Evolutionary conservation across 73 alveolate species (phyloP).

Genomic region (Paramecium caudatum): DNA sequence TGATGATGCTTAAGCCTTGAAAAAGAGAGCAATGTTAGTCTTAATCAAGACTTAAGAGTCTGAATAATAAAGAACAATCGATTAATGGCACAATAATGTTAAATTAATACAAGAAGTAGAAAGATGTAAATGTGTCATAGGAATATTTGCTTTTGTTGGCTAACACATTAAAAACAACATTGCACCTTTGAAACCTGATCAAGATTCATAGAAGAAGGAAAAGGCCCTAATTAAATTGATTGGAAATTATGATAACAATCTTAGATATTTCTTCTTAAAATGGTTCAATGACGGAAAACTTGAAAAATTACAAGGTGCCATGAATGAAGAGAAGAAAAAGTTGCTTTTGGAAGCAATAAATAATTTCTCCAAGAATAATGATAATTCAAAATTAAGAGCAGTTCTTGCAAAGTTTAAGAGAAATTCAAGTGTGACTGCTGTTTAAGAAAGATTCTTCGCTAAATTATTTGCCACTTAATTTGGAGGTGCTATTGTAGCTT

Average conservation of each 20-base stretch:
- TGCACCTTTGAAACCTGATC: conserved; percentile 17
- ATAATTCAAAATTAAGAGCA: not conserved
- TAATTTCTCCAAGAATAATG: not conserved
- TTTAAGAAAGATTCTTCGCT: conserved; percentile 58
- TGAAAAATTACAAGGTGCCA: conserved; percentile 16
- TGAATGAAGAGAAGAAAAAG: conserved; percentile 52
- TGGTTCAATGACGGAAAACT: conserved; percentile 18
- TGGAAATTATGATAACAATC: conserved; percentile 8
- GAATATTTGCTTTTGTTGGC: not conserved
- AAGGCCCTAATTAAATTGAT: not conserved
- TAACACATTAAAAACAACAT: not conserved
- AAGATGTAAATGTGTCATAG: not conserved
- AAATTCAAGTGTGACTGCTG: conserved; percentile 7
- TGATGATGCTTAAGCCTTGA: not conserved
- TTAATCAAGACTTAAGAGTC: not conserved
- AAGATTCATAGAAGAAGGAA: not conserved
- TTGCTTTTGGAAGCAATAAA: not conserved
- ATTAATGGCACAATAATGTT: not conserved
- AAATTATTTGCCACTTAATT: conserved; percentile 33
- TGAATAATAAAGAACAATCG: not conserved
- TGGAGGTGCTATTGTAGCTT: conserved; percentile 40
- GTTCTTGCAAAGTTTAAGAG: conserved; percentile 31
- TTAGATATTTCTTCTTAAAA: conserved; percentile 11
- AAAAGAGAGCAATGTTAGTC: conserved; percentile 13
- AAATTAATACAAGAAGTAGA: not conserved